Evolutionary conservation across 345 rosid species (phyloP).

Genomic region (Reutealis trisperma): DNA sequence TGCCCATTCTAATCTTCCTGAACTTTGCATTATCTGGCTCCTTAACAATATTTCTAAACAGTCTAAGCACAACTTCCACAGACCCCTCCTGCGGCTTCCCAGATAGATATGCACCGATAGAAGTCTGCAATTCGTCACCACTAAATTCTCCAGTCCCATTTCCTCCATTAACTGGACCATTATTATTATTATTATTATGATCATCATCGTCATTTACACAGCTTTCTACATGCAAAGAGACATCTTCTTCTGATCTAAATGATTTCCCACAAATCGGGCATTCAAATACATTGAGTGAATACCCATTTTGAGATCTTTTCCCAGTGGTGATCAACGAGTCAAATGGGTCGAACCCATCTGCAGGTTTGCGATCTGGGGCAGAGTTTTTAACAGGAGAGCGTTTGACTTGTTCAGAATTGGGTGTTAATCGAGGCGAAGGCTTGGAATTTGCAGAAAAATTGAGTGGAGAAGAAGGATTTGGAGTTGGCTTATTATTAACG

Average conservation of each 20-base stretch:
- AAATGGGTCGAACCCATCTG: constrained; percentile 67
- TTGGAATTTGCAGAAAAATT: constrained; percentile 30
- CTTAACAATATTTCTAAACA: constrained; percentile 70
- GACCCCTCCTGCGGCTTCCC: constrained; percentile 63
- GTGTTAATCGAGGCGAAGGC: constrained; percentile 41
- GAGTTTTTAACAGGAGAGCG: constrained; percentile 25
- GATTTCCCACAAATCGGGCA: constrained; percentile 74
- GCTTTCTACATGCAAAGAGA: constrained; percentile 70
- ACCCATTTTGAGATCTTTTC: constrained; percentile 73
- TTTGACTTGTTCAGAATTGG: constrained; percentile 37
- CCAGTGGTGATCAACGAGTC: constrained; percentile 72
- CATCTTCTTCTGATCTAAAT: constrained; percentile 69
- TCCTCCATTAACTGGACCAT: constrained; percentile 21
- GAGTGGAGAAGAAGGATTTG: constrained; percentile 36
- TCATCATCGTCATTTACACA: constrained; percentile 38
- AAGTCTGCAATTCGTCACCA: constrained; percentile 43
- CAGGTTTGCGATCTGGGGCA: constrained; percentile 38
- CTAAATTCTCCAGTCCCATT: constrained; percentile 18
- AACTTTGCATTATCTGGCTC: constrained; percentile 85
- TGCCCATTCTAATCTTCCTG: constrained; percentile 77
- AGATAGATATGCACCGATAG: constrained; percentile 54
- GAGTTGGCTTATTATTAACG: constrained; percentile 34
- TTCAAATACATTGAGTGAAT: constrained; percentile 62
- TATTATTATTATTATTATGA: background rate
- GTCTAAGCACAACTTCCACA: constrained; percentile 57